Base-by-base conservation (phyloP, 2,329 filamentous ascomycete genomes). In the Sphaerulina vaccinii region DNA sequence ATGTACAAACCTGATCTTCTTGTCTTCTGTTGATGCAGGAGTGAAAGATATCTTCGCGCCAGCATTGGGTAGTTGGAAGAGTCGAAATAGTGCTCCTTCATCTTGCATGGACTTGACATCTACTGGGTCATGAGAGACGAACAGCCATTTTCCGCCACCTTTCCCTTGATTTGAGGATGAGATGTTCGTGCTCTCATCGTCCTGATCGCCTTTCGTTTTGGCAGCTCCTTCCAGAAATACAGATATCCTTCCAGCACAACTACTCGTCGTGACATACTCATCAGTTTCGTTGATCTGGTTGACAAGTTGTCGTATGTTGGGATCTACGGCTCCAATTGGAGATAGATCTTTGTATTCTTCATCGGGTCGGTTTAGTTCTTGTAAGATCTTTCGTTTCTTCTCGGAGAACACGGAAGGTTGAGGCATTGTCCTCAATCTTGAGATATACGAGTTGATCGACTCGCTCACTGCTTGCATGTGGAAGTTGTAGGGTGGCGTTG, bases 231-330 rank as follows among this genome's bases (percentile, higher is more conserved):
- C 92, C 1, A 95, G 75, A 65, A 95, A 97, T 3, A 96, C 87
- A 58, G 87, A 91, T 40, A 95, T 81, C 46, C 92, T 79, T 0
- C 92, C 92, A 2, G 90, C 88, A 68, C 92, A 97, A 70, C 90
- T 96, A 71, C 90, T 96, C 2, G 91, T 96, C 1, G 92, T 96
- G 27, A 95, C 90, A 35, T 91, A 80, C 1, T 88, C 90, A 1
- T 84, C 79, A 5, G 86, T 66, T 1, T 64, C 68, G 70, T 97
- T 97, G 68, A 97, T 86, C 60, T 87, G 83, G 44, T 79, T 78
- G 55, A 97, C 90, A 48, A 96, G 75, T 18, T 84, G 78, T 40
- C 85, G 80, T 59, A 97, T 90, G 1, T 84, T 86, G 41, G 75
- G 81, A 68, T 97, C 92, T 16, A 97, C 81, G 0, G 84, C 87